These are phyloP conservation scores for Aspergillus sp. DNA, from an alignment of 2,329 filamentous ascomycete genomes.

Conservation along the genomic window DNA sequence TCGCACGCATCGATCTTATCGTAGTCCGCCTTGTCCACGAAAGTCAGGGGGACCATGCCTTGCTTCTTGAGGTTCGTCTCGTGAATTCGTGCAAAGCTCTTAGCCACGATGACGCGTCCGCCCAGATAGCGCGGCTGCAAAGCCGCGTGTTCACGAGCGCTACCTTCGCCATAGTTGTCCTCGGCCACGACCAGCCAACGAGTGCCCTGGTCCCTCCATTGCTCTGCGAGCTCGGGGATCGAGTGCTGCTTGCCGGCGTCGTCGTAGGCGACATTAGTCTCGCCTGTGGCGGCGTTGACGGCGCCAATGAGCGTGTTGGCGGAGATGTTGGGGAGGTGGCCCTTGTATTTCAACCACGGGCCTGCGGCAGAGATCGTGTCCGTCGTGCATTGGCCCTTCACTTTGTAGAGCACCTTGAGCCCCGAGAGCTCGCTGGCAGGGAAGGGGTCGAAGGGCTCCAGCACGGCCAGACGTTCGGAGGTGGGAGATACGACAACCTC, in stretches of 20 bases:
- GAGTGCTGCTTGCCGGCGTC: constrained; percentile 63
- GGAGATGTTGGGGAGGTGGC: constrained; percentile 93
- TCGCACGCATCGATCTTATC: constrained; percentile 76
- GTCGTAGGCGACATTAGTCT: constrained; percentile 90
- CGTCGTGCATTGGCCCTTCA: constrained; percentile 95
- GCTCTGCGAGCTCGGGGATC: constrained; percentile 78
- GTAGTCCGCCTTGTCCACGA: constrained; percentile 81
- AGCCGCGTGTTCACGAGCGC: constrained; percentile 80
- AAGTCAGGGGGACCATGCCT: constrained; percentile 88
- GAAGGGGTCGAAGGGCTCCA: constrained; percentile 85
- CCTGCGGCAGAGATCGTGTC: constrained; percentile 97
- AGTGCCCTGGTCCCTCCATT: constrained; percentile 67
- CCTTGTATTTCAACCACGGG: constrained; percentile 98
- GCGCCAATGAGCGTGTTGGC: constrained; percentile 96
- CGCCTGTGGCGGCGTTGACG: constrained; percentile 81
- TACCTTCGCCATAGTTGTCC: constrained; percentile 94
- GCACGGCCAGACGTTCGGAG: constrained; percentile 81
- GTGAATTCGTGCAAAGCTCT: constrained; percentile 86
- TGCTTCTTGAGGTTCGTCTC: constrained; percentile 97
- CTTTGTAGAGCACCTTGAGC: constrained; percentile 86
- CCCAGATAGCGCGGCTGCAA: constrained; percentile 87
- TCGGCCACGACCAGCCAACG: constrained; percentile 94
- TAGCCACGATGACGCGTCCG: constrained; percentile 71
- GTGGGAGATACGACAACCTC: constrained; percentile 71
- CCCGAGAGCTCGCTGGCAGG: constrained; percentile 64